Percentiles rank a stretch among this genome's conserved stretches.
These are phyloP conservation scores for Lagenaria siceraria DNA, from an alignment of 306 rosid species.

Conservation along the genomic window DNA sequence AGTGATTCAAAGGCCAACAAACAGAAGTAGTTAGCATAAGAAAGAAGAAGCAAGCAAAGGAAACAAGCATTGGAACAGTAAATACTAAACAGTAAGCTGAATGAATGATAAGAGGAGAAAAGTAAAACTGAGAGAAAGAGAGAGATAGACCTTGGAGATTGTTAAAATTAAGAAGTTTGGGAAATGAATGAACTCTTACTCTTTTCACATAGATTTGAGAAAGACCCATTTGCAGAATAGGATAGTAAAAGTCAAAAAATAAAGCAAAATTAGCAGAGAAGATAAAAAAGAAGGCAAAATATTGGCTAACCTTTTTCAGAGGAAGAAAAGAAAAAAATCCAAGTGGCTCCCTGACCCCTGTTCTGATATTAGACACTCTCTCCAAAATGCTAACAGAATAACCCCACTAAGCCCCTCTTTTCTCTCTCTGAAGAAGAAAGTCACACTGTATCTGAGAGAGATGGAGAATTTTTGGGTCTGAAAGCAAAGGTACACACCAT, in stretches of 20 bases:
- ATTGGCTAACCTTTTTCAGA: slow-evolving; percentile 24
- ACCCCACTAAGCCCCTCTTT: background rate
- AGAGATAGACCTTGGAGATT: background rate
- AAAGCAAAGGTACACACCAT: slow-evolving; percentile 32
- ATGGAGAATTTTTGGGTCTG: slow-evolving; percentile 34
- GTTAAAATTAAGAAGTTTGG: background rate
- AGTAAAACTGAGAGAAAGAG: no score
- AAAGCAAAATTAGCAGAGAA: slow-evolving; percentile 6
- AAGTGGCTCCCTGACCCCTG: slow-evolving; percentile 4
- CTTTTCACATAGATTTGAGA: slow-evolving; percentile 10
- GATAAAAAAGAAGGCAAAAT: slow-evolving; percentile 27
- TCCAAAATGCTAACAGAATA: background rate
- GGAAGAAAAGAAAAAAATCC: background rate
- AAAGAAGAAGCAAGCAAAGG: background rate
- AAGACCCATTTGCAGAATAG: slow-evolving; percentile 8
- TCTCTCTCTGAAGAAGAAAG: slow-evolving; percentile 12
- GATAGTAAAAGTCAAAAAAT: slow-evolving; percentile 8
- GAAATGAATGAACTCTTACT: background rate
- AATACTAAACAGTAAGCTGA: background rate
- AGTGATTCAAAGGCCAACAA: background rate
- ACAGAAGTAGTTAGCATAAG: background rate
- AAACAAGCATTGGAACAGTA: slow-evolving; percentile 8
- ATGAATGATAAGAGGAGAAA: background rate
- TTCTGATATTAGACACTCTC: slow-evolving; percentile 9
- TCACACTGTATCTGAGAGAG: slow-evolving; percentile 24